Evolutionary conservation across 2,329 filamentous ascomycete species (phyloP), one percentile per base, ranked within the genome.

Genomic region (Colletotrichum brevisporum): DNA sequence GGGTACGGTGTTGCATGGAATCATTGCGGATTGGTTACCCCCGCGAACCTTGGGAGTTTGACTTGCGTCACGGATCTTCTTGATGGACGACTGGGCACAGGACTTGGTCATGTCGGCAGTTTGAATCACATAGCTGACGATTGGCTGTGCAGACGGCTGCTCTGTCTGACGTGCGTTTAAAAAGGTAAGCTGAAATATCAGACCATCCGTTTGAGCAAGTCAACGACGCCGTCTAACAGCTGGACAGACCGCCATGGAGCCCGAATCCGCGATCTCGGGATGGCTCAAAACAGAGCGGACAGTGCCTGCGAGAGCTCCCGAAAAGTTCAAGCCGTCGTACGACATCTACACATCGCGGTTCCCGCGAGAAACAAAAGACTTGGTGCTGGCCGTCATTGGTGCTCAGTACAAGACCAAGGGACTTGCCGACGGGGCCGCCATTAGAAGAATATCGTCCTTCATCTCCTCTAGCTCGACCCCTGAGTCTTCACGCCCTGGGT

Each of bases 331-430:
- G 9, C 71, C 69, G 6, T 47, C 71, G 4, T 71, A 65, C 18
- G 56, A 55, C 4, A n/a, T 55, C 1, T 73, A 71, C 63, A 65
- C 56, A 2, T 56, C 70, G 5, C 69, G 65, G 3, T 73, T 72
- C 57, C 60, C 60, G 36, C 60, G 67, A 53, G 21, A 58, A 18
- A 57, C 58, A 13, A 60, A 57, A 21, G 66, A 63, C 12, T 8
- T 73, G 36, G 67, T 68, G 24, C 45, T 73, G 56, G 69, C 61
- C 16, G 47, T 73, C 47, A 57, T 73, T 12, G 66, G 66, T 41
- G 61, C 59, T 6, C 68, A 71, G 56, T 72, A 71, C n/a, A 24
- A 43, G 9, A 55, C 52, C 9, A 48, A 15, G 18, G 27, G 41
- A 1, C 26, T 16, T 1, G 15, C 58, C 9, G 57, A 67, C 41